Percentiles rank a stretch among this genome's conserved stretches.
phyloP scores from a whole-genome alignment of 805 yeast genomes.

The Barnettozyma botsteinii region DNA sequence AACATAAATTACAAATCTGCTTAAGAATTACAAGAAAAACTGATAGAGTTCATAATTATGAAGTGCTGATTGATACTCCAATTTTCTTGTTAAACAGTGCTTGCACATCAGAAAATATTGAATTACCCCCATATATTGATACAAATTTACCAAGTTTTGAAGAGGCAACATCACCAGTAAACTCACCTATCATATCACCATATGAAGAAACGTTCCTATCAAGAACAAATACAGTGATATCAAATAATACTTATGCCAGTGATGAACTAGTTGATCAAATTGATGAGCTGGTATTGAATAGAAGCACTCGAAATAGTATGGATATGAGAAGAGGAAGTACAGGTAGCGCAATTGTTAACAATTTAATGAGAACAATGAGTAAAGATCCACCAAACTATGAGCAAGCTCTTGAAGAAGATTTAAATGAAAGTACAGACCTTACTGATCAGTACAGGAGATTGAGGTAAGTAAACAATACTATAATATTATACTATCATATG shows the following conservation, averaged over 20 bases:
- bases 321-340: slow-evolving; percentile 7
- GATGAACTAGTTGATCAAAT: slow-evolving; percentile 19
- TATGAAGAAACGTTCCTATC: slow-evolving; percentile 20
- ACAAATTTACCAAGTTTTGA: slow-evolving; percentile 54
- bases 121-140: slow-evolving; percentile 32
- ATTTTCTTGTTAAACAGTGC: slow-evolving; percentile 44
- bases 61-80: slow-evolving; percentile 77
- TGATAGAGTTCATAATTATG: slow-evolving; percentile 61
- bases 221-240: slow-evolving; percentile 17
- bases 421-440: slow-evolving; percentile 15
- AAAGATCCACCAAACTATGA: slow-evolving; percentile 32
- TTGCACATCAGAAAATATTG: slow-evolving; percentile 33
- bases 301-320: too few species aligned
- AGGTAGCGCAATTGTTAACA: slow-evolving; percentile 4
- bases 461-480: too few species aligned
- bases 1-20: slow-evolving; percentile 66
- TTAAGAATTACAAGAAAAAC: slow-evolving; percentile 58
- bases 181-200: slow-evolving; percentile 11
- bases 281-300: slow-evolving; percentile 5
- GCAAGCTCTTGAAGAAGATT: slow-evolving; percentile 14
- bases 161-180: slow-evolving; percentile 47
- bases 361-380: slow-evolving; percentile 4
- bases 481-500: too few species aligned
- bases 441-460: slow-evolving; percentile 16
- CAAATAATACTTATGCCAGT: slow-evolving; percentile 6